phyloP scores from a whole-genome alignment of 768 basidiomycete genomes.

The Scleroderma bovista region DNA sequence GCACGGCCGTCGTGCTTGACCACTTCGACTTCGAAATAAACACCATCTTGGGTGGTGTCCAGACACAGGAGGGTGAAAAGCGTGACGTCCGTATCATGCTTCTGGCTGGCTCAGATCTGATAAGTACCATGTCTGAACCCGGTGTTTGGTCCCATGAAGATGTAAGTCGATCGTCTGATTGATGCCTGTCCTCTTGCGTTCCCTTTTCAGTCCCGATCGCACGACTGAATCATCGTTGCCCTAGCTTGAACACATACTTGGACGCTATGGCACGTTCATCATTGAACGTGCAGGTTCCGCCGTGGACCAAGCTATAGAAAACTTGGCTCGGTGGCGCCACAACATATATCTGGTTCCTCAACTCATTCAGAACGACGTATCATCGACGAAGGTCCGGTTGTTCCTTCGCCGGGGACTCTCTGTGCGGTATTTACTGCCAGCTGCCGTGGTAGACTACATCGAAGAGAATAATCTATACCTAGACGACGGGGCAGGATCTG shows the following conservation, averaged over 20 bases:
- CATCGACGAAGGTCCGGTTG: slow-evolving; percentile 86
- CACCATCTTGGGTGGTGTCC: slow-evolving; percentile 75
- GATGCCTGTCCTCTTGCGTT: not conserved
- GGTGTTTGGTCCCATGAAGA: slow-evolving; percentile 96
- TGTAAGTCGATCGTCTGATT: slow-evolving; percentile 47
- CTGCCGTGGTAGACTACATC: slow-evolving; percentile 92
- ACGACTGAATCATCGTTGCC: slow-evolving; percentile 1
- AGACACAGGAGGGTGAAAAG: too few species aligned
- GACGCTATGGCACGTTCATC: slow-evolving; percentile 90
- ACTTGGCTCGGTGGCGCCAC: slow-evolving; percentile 66
- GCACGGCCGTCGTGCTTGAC: slow-evolving; percentile 95
- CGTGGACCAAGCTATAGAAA: slow-evolving; percentile 77
- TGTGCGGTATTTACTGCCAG: slow-evolving; percentile 86
- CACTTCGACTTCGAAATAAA: slow-evolving; percentile 97
- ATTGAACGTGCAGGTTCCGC: slow-evolving; percentile 93
- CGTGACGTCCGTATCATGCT: slow-evolving; percentile 94
- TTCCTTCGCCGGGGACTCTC: slow-evolving; percentile 78
- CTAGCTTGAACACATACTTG: slow-evolving; percentile 93
- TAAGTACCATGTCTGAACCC: slow-evolving; percentile 96
- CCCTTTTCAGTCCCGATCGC: slow-evolving; percentile 8
- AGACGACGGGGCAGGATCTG: slow-evolving; percentile 49
- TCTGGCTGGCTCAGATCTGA: slow-evolving; percentile 96
- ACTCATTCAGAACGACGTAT: slow-evolving; percentile 95
- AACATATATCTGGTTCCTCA: slow-evolving; percentile 92
- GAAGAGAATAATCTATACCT: slow-evolving; percentile 73